These are phyloP conservation scores for Epicoccum nigrum DNA, from an alignment of 2,329 filamentous ascomycete species.

Conservation along the genomic window DNA sequence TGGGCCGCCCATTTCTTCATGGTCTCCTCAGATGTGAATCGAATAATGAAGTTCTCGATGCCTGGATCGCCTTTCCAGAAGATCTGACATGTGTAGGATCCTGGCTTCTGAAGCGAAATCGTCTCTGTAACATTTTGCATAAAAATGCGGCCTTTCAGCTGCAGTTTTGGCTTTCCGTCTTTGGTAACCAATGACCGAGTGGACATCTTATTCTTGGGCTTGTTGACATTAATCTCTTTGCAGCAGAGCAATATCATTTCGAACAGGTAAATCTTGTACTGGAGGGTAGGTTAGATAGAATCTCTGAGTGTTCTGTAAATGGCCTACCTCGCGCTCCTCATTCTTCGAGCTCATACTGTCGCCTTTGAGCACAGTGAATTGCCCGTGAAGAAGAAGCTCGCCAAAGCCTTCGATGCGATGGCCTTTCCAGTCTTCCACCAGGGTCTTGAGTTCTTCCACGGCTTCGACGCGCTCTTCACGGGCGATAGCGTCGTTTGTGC, in stretches of 20 bases:
- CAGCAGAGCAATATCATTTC: conserved; percentile 94
- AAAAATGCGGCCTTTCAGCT: conserved; percentile 96
- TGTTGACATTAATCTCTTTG: conserved; percentile 89
- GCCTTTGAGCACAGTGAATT: conserved; percentile 86
- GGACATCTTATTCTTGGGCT: conserved; percentile 71
- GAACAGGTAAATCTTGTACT: conserved; percentile 99
- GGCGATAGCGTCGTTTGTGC: conserved; percentile 90
- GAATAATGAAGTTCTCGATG: conserved; percentile 95
- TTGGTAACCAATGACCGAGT: conserved; percentile 74
- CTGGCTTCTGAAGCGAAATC: conserved; percentile 84
- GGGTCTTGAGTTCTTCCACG: conserved; percentile 75
- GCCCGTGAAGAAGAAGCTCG: conserved; percentile 83
- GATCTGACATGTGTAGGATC: conserved; percentile 93
- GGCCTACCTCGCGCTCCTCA: conserved; percentile 82
- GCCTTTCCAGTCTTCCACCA: conserved; percentile 97
- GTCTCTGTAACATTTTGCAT: conserved; percentile 99
- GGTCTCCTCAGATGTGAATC: conserved; percentile 86
- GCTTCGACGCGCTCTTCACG: conserved; percentile 84
- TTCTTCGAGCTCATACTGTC: conserved; percentile 77
- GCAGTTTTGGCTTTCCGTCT: conserved; percentile 76
- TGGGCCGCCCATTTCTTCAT: conserved; percentile 91
- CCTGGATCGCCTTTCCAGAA: conserved; percentile 98
- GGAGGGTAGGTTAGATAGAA: conserved; percentile 3
- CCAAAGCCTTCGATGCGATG: conserved; percentile 92
- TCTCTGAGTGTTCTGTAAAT: not conserved